phyloP scores from a whole-genome alignment of 768 basidiomycete species.

The Xerocomellus amylosporus region DNA sequence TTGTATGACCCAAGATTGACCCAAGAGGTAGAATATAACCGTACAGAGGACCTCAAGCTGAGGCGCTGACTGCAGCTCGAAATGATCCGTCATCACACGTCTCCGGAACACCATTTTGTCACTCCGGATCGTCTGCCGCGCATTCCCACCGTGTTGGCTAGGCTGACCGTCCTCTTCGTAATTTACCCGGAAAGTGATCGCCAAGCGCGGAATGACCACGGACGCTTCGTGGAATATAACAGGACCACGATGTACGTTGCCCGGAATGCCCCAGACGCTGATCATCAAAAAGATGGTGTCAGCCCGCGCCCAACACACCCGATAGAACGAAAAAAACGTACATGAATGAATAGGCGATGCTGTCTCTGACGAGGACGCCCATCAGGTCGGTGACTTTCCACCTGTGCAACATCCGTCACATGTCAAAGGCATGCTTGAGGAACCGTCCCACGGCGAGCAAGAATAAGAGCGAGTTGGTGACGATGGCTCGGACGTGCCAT shows the following conservation, averaged over 20 bases:
- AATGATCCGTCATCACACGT: slow-evolving; percentile 1
- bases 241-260: slow-evolving; percentile 2
- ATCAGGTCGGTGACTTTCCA: slow-evolving; percentile 17
- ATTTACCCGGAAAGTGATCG: slow-evolving; percentile 20
- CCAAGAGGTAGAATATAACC: neutral
- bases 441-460: slow-evolving; percentile 15
- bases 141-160: neutral
- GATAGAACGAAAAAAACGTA: neutral
- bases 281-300: slow-evolving; percentile 18
- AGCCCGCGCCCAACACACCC: neutral
- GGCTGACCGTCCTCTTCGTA: slow-evolving; percentile 4
- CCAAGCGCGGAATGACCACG: slow-evolving; percentile 19
- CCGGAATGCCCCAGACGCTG: slow-evolving; percentile 10
- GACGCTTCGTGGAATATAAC: slow-evolving; percentile 1
- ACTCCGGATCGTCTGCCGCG: neutral
- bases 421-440: slow-evolving; percentile 7
- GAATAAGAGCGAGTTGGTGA: slow-evolving; percentile 14
- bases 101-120: slow-evolving; percentile 11
- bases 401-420: neutral
- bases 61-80: neutral
- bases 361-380: slow-evolving; percentile 16
- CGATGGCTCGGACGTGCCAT: slow-evolving; percentile 15
- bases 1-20: too few relatives aligned
- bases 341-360: slow-evolving; percentile 20
- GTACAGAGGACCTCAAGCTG: neutral